phyloP scores from a whole-genome alignment of 2,329 filamentous ascomycete species.

The Macrophomina phaseolina region DNA sequence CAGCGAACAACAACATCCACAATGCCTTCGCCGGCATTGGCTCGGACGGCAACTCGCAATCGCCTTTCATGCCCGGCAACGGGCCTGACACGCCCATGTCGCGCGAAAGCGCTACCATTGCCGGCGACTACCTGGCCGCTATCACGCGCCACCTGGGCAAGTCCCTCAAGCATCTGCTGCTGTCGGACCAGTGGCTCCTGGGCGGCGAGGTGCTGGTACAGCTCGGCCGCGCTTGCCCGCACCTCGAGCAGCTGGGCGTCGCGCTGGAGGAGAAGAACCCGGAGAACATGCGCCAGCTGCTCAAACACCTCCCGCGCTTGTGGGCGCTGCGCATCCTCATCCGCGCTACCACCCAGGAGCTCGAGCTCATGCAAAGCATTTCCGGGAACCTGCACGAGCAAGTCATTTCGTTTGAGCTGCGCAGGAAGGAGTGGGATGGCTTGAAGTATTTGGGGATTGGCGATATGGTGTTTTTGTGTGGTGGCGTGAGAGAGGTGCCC shows the following conservation, averaged over 20 bases:
- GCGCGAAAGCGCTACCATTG: conserved; percentile 33
- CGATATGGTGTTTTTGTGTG: conserved; percentile 46
- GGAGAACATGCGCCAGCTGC: conserved; percentile 41
- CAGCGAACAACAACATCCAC: conserved; percentile 36
- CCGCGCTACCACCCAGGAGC: conserved; percentile 35
- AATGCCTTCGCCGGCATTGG: conserved; percentile 34
- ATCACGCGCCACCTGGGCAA: conserved; percentile 58
- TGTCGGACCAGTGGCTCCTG: conserved; percentile 62
- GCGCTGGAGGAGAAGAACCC: conserved; percentile 60
- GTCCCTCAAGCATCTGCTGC: conserved; percentile 61
- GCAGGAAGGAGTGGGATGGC: conserved; percentile 41
- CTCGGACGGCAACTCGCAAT: conserved; percentile 30
- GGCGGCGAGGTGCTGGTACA: conserved; percentile 55
- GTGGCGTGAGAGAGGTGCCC: conserved; percentile 36
- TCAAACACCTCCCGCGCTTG: conserved; percentile 47
- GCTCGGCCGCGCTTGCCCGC: conserved; percentile 60
- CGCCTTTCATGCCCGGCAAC: conserved; percentile 32
- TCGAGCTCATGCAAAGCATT: conserved; percentile 36
- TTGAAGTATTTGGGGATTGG: conserved; percentile 49
- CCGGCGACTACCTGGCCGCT: conserved; percentile 55
- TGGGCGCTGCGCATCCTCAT: conserved; percentile 49
- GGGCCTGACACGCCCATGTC: conserved; percentile 13
- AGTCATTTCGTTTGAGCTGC: conserved; percentile 41
- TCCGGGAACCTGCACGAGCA: conserved; percentile 41
- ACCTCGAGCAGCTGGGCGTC: conserved; percentile 64